Base-by-base conservation (phyloP, 768 basidiomycete species). In the Polyporus arcularius region DNA sequence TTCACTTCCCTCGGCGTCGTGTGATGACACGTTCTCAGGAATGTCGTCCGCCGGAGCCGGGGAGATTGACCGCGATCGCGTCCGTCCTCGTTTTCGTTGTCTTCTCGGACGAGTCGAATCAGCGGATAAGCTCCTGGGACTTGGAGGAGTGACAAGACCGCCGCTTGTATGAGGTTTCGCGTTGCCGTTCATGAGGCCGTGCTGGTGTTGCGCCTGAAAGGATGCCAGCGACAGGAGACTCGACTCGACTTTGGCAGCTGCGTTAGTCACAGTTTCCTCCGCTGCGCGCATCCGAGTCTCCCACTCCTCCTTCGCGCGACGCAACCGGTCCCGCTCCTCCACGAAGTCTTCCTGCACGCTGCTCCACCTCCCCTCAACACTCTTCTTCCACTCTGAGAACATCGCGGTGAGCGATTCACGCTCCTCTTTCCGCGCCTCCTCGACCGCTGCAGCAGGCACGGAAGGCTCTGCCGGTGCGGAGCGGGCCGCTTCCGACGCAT, bases 331-430 rank as follows among this genome's bases (percentile, higher is more conserved):
- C 4, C 94, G 80, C 73, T 97, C 95, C 40, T 83, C 78, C 2
- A 80, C 81, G 94, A 94, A 97, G 57, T 90, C 89, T 65, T 92
- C 88, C 66, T 88, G 85, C 35, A 95, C 87, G 31, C 73, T 76
- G 39, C 77, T 82, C 92, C 92, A 95, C 52, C 87, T 84, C 9
- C 87, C 89, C 66, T 95, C 93, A 26, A 95, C 85, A 11, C 76
- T 78, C 68, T 84, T 86, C 71, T 88, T 89, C 91, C 92, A 95
- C 43, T 87, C 85, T 18, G 78, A 74, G 32, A 89, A 75, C 71
- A 87, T 79, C 21, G 78, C 75, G 12, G 79, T 83, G 42, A 87
- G 71, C 0, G 80, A 79, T 38, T 84, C 83, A 12, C 75, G 78
- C 56, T 84, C 80, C 40, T 74, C 57, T 15, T 72, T 74, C 18